Conservation (phyloP, 441 rosid species). For the Adansonia rubrostipa region DNA sequence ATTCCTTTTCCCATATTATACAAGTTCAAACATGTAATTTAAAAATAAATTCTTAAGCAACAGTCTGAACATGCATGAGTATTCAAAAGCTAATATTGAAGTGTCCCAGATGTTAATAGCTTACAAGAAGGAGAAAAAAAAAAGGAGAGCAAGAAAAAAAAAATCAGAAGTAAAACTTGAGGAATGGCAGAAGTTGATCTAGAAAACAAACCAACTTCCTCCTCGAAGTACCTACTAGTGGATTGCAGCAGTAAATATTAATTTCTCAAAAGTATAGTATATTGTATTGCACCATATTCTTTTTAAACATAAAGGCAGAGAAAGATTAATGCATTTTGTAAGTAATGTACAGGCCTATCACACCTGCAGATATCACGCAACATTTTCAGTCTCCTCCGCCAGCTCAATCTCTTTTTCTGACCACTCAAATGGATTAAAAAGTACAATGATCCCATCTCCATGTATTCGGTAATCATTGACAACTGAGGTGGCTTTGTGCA, state of each 20-base stretch:
- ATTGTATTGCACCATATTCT: neutral
- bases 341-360: conserved; percentile 19
- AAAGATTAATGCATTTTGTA: conserved; percentile 7
- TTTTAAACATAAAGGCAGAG: neutral
- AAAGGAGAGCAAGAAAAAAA: neutral
- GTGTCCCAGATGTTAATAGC: neutral
- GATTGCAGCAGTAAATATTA: neutral
- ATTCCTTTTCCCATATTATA: neutral
- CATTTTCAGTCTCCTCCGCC: conserved; percentile 92
- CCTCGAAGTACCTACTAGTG: neutral
- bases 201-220: neutral
- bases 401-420: conserved; percentile 86
- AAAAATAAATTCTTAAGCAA: neutral
- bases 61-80: neutral
- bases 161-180: neutral
- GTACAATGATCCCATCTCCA: conserved; percentile 97
- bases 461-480: conserved; percentile 95
- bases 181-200: neutral
- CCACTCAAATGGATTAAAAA: conserved; percentile 85
- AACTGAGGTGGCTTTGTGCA: conserved; percentile 90
- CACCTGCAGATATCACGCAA: conserved; percentile 97
- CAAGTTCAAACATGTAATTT: neutral
- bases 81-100: neutral
- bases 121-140: neutral
- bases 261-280: neutral